A percentile compares a stretch with the other conserved stretches of the same genome.
Conservation (phyloP, 345 rosid species). For the Syzygium jambos region DNA sequence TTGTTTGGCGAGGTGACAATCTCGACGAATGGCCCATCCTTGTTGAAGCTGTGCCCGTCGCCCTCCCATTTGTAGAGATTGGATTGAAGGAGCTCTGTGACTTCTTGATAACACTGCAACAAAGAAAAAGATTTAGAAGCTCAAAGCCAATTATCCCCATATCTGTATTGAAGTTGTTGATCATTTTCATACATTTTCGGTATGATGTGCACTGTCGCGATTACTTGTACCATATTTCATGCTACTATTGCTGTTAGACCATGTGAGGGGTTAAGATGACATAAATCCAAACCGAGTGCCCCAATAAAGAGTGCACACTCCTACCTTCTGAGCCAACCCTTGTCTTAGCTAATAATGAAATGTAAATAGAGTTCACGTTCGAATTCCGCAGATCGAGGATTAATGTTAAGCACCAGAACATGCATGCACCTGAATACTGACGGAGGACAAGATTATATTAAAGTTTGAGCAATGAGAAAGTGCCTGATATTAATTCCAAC, state of each 20-base stretch:
- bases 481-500: neutral
- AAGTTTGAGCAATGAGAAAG: neutral
- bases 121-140: neutral
- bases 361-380: neutral
- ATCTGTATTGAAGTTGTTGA: neutral
- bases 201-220: neutral
- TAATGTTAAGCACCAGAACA: neutral
- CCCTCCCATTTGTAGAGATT: constrained; percentile 83
- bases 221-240: neutral
- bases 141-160: neutral
- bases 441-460: neutral
- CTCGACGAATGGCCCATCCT: constrained; percentile 58
- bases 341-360: neutral
- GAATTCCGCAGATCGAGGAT: neutral
- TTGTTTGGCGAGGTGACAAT: constrained; percentile 72
- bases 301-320: neutral
- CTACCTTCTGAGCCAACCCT: neutral
- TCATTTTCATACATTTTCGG: neutral
- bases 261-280: neutral
- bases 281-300: neutral
- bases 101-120: constrained; percentile 54
- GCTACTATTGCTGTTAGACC: neutral
- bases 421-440: neutral
- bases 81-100: constrained; percentile 42
- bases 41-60: constrained; percentile 50